Evolutionary conservation across 1,284 basidiomycete genomes (phyloP).

Genomic region (Microbotryum intermedium): DNA sequence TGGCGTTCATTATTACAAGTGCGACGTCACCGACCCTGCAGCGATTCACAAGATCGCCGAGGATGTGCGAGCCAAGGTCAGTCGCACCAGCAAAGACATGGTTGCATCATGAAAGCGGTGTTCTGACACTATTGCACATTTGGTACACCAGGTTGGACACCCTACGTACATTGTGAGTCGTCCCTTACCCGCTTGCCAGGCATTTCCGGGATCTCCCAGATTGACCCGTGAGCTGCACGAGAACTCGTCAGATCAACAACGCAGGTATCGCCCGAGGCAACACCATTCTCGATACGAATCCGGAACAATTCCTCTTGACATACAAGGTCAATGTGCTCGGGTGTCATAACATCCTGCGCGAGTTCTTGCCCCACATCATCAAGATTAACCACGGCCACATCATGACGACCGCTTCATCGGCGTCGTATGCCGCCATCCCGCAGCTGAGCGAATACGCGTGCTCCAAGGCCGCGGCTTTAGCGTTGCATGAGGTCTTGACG

Average conservation of each 20-base stretch:
- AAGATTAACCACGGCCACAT: constrained; percentile 22
- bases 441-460: constrained; percentile 23
- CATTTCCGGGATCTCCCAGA: neutral
- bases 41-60: constrained; percentile 16
- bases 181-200: neutral
- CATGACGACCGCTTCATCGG: constrained; percentile 25
- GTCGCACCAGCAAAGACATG: neutral
- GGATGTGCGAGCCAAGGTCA: constrained; percentile 13
- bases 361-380: constrained; percentile 29
- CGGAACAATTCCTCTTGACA: constrained; percentile 21
- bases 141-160: constrained; percentile 8
- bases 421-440: constrained; percentile 17
- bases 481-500: constrained; percentile 25
- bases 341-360: constrained; percentile 22
- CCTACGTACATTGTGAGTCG: constrained; percentile 16
- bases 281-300: constrained; percentile 24
- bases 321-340: constrained; percentile 30
- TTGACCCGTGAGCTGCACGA: neutral
- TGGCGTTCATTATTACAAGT: constrained; percentile 10
- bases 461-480: constrained; percentile 26
- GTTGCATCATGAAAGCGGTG: too few species aligned
- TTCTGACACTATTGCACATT: neutral
- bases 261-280: constrained; percentile 30
- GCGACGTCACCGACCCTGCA: constrained; percentile 15
- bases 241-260: constrained; percentile 22